These are phyloP conservation scores for Talaromyces sp. DNA, from an alignment of 2,329 filamentous ascomycete genomes.

Conservation along the genomic window DNA sequence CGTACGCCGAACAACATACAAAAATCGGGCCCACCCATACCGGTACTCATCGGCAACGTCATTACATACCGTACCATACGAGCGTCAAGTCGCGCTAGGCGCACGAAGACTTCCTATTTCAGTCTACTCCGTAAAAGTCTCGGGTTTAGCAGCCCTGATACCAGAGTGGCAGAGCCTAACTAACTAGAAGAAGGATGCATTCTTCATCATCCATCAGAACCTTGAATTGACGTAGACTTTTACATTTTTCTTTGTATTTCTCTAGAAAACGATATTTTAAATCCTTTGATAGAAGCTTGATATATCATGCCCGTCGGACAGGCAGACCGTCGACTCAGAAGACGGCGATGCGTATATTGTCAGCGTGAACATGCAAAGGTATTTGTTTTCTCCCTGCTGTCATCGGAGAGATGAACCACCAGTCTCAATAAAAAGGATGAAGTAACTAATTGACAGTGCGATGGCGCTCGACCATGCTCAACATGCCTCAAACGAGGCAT, in stretches of 20 bases:
- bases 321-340: not conserved
- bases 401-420: not conserved
- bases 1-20: not conserved
- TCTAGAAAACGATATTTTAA: no score
- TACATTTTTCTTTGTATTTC: not conserved
- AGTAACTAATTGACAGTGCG: not conserved
- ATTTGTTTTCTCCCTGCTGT: not conserved
- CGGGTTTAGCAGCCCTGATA: not conserved
- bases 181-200: not conserved
- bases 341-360: not conserved
- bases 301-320: not conserved
- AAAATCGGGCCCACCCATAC: not conserved
- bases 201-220: not conserved
- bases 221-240: not conserved
- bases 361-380: slow-evolving; percentile 5
- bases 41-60: not conserved
- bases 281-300: not conserved
- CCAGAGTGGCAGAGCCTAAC: no score
- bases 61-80: not conserved
- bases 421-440: not conserved
- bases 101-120: not conserved
- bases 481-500: slow-evolving; percentile 2
- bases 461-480: slow-evolving; percentile 1
- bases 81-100: not conserved
- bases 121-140: not conserved